Evolutionary conservation across 2,329 filamentous ascomycete species (phyloP).

Genomic region (Colletotrichum australisinense): DNA sequence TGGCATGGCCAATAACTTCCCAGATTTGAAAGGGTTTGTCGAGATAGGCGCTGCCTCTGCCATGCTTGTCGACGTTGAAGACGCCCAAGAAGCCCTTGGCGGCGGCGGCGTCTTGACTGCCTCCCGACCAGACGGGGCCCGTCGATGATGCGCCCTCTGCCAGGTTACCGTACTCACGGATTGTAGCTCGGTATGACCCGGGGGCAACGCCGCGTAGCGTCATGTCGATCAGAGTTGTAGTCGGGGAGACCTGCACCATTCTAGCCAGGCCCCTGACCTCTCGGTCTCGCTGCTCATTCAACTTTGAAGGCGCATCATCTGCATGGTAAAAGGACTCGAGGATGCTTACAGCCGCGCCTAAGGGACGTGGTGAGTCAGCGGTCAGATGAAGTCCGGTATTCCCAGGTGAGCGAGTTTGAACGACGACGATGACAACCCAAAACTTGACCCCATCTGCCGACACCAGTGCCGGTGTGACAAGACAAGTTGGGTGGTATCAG

Average conservation of each 20-base stretch:
- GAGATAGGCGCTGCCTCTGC: conserved; percentile 82
- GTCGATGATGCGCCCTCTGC: conserved; percentile 85
- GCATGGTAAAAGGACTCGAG: conserved; percentile 81
- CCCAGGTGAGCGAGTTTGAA: neutral
- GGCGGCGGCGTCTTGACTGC: conserved; percentile 53
- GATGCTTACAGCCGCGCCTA: conserved; percentile 91
- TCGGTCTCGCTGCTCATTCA: conserved; percentile 52
- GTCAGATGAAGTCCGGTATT: neutral
- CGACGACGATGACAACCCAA: neutral
- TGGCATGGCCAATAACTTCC: conserved; percentile 94
- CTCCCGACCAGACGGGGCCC: conserved; percentile 80
- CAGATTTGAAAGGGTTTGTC: conserved; percentile 88
- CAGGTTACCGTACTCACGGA: conserved; percentile 89
- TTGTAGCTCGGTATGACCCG: conserved; percentile 85
- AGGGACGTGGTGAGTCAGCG: conserved; percentile 24
- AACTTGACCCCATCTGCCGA: conserved; percentile 5
- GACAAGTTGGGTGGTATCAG: conserved; percentile 19
- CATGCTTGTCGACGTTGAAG: conserved; percentile 79
- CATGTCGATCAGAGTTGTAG: conserved; percentile 86
- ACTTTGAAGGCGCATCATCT: conserved; percentile 50
- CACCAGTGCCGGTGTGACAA: conserved; percentile 13
- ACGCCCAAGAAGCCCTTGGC: conserved; percentile 73
- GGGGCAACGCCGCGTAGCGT: conserved; percentile 85
- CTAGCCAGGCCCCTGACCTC: conserved; percentile 87
- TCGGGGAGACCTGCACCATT: conserved; percentile 90